Conservation (phyloP, 257 asterid genomes). For the Capsicum pubescens region DNA sequence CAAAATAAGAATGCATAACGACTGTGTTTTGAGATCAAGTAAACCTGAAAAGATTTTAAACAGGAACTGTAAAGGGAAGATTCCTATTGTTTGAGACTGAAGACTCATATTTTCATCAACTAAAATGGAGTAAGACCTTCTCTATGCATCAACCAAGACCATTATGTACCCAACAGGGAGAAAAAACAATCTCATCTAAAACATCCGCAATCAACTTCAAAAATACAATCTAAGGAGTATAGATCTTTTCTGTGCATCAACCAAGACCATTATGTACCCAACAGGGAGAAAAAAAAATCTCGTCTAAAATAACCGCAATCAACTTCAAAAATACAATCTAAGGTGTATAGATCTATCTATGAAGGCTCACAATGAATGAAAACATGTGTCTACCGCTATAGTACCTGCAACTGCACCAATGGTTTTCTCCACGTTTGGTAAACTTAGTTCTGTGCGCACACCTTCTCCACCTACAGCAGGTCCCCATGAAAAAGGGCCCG, state of each 20-base stretch:
- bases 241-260: neutral
- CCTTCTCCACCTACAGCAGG: constrained; percentile 99
- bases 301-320: neutral
- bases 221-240: neutral
- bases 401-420: constrained; percentile 94
- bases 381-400: constrained; percentile 25
- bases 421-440: constrained; percentile 91
- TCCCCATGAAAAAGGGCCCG: constrained; percentile 99
- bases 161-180: constrained; percentile 15
- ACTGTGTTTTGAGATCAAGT: neutral
- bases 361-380: neutral
- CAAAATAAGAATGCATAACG: neutral
- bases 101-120: neutral
- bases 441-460: constrained; percentile 90
- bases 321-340: constrained; percentile 6
- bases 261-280: constrained; percentile 23
- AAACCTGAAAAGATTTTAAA: neutral
- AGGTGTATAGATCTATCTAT: constrained; percentile 21
- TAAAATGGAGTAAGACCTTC: constrained; percentile 3
- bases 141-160: neutral
- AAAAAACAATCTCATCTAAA: neutral
- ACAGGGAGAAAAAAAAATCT: neutral
- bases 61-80: constrained; percentile 7
- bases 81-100: neutral
- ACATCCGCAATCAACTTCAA: neutral